Evolutionary conservation across 2,329 filamentous ascomycete genomes (phyloP), one percentile per base, ranked within the genome.

Genomic region (Scytalidium lignicola): DNA sequence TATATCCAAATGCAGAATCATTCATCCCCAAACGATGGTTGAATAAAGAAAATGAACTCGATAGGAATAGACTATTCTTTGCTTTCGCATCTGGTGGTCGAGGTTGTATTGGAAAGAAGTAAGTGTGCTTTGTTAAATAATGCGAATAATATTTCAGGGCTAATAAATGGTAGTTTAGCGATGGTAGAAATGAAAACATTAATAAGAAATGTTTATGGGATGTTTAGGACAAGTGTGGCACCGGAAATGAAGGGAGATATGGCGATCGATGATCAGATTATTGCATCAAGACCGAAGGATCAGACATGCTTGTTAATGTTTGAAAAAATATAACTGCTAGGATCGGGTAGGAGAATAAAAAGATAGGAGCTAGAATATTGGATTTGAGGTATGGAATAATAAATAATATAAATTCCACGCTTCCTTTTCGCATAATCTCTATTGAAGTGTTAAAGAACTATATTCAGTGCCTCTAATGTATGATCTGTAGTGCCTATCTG

Each of bases 21-120:
- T 96, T 91, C 62, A 75, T 84, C 45, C 91, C 91, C 0, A 87
- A 92, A 49, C 78, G 92, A 57, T 96, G 91, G 91, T 79, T 96
- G 55, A 81, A 77, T 15, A 74, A 78, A 8, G 77, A 84, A 42
- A 89, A 88, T 2, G 88, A 92, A 58, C 76, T 85, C 51, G 86
- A 92, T 58, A 73, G 80, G 50, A 79, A 79, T 56, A 70, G 79
- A 41, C 60, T 80, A 7, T 79, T 84, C 59, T 86, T 85, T 69
- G 78, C 84, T 0, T 86, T 87, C 69, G 76, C 81, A 6, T 78
- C 72, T 43, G 84, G 84, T 3, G 83, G 80, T 0, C 70, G 84
- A 56, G 82, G 82, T 0, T 88, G 84, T 53, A 75, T 83, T 20
- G 82, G 82, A 3, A 82, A 81, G 58, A 80, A 86, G 83, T 86